Base-by-base conservation (phyloP, 2,329 filamentous ascomycete genomes). In the Penicillium sp. region DNA sequence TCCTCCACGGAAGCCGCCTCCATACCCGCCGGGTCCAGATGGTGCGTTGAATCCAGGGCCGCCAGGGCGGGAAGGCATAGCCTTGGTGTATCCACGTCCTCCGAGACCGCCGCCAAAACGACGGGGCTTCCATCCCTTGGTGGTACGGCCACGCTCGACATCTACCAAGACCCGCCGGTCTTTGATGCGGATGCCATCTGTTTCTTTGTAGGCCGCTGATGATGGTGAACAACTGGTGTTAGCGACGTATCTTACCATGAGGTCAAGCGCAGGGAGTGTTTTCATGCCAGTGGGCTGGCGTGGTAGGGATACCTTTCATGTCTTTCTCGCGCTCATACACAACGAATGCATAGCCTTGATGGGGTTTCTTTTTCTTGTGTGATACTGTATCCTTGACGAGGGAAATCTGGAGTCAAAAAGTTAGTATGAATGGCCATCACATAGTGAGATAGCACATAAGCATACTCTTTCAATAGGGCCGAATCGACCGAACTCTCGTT, bases 301-400 rank as follows among this genome's bases (percentile, higher is more conserved):
- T 54, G 57, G 52, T 42, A 40, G 44, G 49, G 52, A 57, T 95
- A 96, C 91, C 90, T 89, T 95, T 95, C 91, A 97, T 96, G 70
- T 97, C 93, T 73, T 92, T 91, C 75, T 97, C 93, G 70, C 89
- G 86, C 73, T 97, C 92, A 68, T 92, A 99, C 46, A 97, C 89
- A 61, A 99, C 87, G 68, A 99, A 99, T 54, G 89, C 93, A 72
- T 99, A 99, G 54, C 93, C 93, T 64, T 86, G 81, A 66, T 95
- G 88, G 42, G 85, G 76, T 75, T 90, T 90, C 67, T 86, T 86
- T 74, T 91, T 88, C 64, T 86, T 87, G 49, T 88, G 83, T 11
- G 62, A 65, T 13, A 61, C 55, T 4, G 83, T 85, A 68, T 95
- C 87, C 63, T 83, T 83, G 60, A 96, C 82, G 61, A 95, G 89